Conservation (phyloP, 495 filamentous ascomycete species). For the Podospora anserina region DNA sequence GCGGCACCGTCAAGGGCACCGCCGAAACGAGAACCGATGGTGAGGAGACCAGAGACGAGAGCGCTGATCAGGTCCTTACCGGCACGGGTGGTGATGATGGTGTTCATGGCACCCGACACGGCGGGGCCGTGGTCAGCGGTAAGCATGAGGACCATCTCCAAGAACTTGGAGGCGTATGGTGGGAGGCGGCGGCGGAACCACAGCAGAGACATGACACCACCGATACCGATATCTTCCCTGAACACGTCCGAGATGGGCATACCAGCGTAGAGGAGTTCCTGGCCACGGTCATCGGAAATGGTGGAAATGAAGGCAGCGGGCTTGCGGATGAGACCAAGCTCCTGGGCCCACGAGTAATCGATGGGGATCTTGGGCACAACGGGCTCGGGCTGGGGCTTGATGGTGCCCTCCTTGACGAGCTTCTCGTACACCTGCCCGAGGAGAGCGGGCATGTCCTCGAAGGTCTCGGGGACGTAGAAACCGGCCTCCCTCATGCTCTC, state of each 20-base stretch:
- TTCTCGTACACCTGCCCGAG: conserved; percentile 79
- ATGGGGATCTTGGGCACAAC: conserved; percentile 98
- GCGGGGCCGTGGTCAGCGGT: conserved; percentile 98
- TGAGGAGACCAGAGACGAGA: conserved; percentile 92
- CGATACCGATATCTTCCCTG: conserved; percentile 96
- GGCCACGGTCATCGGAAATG: conserved; percentile 98
- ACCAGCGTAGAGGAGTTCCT: conserved; percentile 97
- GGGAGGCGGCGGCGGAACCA: conserved; percentile 99
- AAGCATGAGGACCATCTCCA: conserved; percentile 99
- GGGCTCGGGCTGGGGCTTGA: conserved; percentile 83
- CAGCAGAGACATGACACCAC: conserved; percentile 98
- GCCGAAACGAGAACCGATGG: conserved; percentile 96
- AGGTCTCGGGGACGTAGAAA: conserved; percentile 87
- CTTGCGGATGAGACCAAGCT: conserved; percentile 98
- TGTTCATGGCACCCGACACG: conserved; percentile 99
- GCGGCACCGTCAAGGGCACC: conserved; percentile 97
- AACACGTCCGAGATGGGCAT: conserved; percentile 99
- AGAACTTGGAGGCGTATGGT: conserved; percentile 93
- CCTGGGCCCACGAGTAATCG: conserved; percentile 99
- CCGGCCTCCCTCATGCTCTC: conserved; percentile 91
- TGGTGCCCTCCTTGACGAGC: conserved; percentile 75
- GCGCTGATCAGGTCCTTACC: conserved; percentile 97
- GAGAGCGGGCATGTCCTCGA: conserved; percentile 83
- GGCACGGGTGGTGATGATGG: conserved; percentile 98
- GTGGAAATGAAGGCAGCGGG: conserved; percentile 99